Percentiles rank a stretch among this genome's conserved stretches.
phyloP scores from a whole-genome alignment of 2,329 filamentous ascomycete species.

The Cryphonectria nitschkei region DNA sequence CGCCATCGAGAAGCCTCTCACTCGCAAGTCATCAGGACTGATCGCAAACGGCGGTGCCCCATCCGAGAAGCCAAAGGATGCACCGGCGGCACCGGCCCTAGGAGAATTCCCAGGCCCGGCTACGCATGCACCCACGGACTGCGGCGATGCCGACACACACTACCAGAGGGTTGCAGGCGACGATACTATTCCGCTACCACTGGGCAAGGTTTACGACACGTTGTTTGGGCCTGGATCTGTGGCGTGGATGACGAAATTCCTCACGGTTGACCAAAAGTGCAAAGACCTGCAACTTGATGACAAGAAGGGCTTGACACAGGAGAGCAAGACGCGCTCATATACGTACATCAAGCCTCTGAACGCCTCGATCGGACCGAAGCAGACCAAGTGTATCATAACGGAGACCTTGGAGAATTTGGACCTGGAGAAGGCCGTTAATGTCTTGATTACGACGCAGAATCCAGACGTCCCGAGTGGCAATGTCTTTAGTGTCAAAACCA shows the following conservation, averaged over 20 bases:
- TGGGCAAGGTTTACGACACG: constrained; percentile 88
- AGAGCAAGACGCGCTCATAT: constrained; percentile 75
- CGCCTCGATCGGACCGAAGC: constrained; percentile 82
- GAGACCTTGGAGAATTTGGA: constrained; percentile 86
- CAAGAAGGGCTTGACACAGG: constrained; percentile 74
- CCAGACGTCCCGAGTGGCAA: constrained; percentile 95
- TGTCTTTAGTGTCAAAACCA: constrained; percentile 88
- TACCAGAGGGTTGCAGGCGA: constrained; percentile 87
- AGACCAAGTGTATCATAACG: constrained; percentile 91
- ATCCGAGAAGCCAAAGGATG: constrained; percentile 56
- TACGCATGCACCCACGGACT: constrained; percentile 82
- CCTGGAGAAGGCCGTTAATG: constrained; percentile 81
- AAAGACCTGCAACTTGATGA: constrained; percentile 86
- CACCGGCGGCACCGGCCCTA: constrained; percentile 45
- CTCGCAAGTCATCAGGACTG: constrained; percentile 73
- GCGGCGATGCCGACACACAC: constrained; percentile 75
- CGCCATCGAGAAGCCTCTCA: constrained; percentile 64
- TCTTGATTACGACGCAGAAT: constrained; percentile 84
- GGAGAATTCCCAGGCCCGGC: constrained; percentile 83
- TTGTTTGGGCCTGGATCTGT: constrained; percentile 83
- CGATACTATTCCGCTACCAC: constrained; percentile 80
- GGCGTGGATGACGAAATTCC: constrained; percentile 83
- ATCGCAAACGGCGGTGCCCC: constrained; percentile 48
- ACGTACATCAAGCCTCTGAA: constrained; percentile 91
- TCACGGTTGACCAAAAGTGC: constrained; percentile 86